A percentile compares a stretch with the other conserved stretches of the same genome.
Conservation (phyloP, 805 yeast genomes). For the Saccharomycopsis sp. region DNA sequence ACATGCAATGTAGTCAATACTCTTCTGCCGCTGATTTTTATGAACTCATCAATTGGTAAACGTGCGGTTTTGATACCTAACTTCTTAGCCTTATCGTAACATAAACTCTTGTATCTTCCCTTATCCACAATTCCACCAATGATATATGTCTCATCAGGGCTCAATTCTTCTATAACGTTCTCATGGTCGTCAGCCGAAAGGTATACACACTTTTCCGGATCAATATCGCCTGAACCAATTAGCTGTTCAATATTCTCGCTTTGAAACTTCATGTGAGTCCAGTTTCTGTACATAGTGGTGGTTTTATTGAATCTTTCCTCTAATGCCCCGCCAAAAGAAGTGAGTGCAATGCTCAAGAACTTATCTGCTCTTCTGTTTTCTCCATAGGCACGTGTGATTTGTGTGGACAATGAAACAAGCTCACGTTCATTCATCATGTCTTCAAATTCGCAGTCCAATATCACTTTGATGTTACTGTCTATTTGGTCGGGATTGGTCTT, state of each 20-base stretch:
- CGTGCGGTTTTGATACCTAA: conserved; percentile 68
- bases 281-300: conserved; percentile 48
- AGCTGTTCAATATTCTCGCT: conserved; percentile 33
- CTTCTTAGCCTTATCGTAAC: conserved; percentile 72
- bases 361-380: conserved; percentile 58
- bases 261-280: conserved; percentile 59
- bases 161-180: conserved; percentile 47
- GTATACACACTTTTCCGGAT: conserved; percentile 47
- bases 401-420: conserved; percentile 63
- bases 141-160: conserved; percentile 68
- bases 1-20: conserved; percentile 94
- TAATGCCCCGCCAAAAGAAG: conserved; percentile 61
- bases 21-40: conserved; percentile 75
- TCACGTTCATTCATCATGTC: conserved; percentile 78
- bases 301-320: conserved; percentile 63
- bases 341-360: conserved; percentile 51
- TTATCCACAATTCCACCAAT: conserved; percentile 97
- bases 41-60: conserved; percentile 81
- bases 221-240: conserved; percentile 27
- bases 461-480: conserved; percentile 44
- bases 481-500: conserved; percentile 37
- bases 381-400: conserved; percentile 76
- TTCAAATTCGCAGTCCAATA: conserved; percentile 90
- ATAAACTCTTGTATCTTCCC: conserved; percentile 76
- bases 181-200: conserved; percentile 85